Conservation (phyloP, 768 basidiomycete genomes). For the Lentinula detonsa region DNA sequence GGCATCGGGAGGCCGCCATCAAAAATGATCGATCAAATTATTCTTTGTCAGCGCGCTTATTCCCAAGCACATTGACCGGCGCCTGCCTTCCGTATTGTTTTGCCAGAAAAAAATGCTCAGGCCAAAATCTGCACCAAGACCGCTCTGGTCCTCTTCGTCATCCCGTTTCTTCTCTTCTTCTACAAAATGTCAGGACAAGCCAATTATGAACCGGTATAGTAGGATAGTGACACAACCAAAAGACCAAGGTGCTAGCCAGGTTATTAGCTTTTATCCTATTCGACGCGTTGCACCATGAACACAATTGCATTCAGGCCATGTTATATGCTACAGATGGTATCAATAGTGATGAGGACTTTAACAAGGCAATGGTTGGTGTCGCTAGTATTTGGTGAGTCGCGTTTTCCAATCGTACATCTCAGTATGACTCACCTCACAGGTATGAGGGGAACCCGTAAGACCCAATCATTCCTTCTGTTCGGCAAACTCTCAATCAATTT, state of each 20-base stretch:
- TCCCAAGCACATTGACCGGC: background rate
- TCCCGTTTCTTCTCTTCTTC: slow-evolving; percentile 32
- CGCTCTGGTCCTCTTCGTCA: slow-evolving; percentile 13
- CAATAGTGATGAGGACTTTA: slow-evolving; percentile 71
- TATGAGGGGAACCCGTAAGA: slow-evolving; percentile 98
- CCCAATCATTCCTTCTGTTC: slow-evolving; percentile 4
- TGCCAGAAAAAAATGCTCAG: background rate
- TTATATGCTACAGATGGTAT: slow-evolving; percentile 97
- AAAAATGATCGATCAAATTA: background rate
- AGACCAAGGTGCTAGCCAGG: slow-evolving; percentile 94
- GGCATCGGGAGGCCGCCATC: background rate
- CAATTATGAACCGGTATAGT: slow-evolving; percentile 66
- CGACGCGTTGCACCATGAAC: background rate
- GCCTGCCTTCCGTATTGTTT: background rate
- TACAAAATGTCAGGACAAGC: slow-evolving; percentile 31
- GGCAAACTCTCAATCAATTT: background rate
- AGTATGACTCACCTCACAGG: slow-evolving; percentile 40
- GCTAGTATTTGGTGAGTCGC: slow-evolving; percentile 86
- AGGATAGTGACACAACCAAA: slow-evolving; percentile 85
- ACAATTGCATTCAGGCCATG: slow-evolving; percentile 71
- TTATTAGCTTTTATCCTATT: slow-evolving; percentile 14
- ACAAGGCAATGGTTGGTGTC: slow-evolving; percentile 96
- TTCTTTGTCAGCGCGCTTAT: background rate
- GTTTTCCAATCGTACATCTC: slow-evolving; percentile 5
- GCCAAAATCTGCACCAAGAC: slow-evolving; percentile 5